These are phyloP conservation scores for Phytophthora ramorum DNA, from an alignment of 352 stramenopile genomes.

Conservation along the genomic window DNA sequence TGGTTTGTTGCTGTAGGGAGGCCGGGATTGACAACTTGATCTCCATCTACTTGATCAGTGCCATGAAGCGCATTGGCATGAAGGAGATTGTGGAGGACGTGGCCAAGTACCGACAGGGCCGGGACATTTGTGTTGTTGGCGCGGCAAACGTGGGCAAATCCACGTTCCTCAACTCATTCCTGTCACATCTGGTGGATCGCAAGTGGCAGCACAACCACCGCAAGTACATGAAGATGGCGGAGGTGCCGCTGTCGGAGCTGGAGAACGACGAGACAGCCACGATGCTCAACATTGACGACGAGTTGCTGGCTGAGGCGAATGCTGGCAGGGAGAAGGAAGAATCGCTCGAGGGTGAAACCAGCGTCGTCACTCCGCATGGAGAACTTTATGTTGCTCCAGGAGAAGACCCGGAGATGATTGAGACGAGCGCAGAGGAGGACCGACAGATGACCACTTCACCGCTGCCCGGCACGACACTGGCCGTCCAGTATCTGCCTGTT, in stretches of 20 bases:
- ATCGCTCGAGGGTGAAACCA: conserved; percentile 10
- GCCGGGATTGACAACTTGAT: conserved; percentile 83
- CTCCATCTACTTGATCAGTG: conserved; percentile 82
- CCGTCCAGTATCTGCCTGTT: conserved; percentile 79
- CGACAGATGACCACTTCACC: conserved; percentile 89
- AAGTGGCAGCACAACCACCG: conserved; percentile 90
- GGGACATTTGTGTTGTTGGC: conserved; percentile 92
- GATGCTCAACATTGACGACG: conserved; percentile 70
- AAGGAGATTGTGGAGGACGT: conserved; percentile 87
- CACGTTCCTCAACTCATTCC: conserved; percentile 93
- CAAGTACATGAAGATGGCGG: conserved; percentile 84
- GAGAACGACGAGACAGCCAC: conserved; percentile 48
- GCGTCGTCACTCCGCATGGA: conserved; percentile 31
- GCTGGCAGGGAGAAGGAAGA: conserved; percentile 17
- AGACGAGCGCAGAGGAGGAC: conserved; percentile 69
- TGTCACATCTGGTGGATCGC: conserved; percentile 80
- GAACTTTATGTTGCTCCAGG: conserved; percentile 62
- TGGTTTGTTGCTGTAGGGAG: conserved; percentile 37
- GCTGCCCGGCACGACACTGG: conserved; percentile 91
- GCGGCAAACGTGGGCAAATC: conserved; percentile 94
- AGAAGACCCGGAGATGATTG: conserved; percentile 72
- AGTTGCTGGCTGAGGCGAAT: conserved; percentile 30
- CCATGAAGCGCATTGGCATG: conserved; percentile 89
- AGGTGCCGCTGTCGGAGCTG: conserved; percentile 65
- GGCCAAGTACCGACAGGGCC: conserved; percentile 73